Base-by-base conservation (phyloP, 129 eudicot species). In the Flaveria linearis region DNA sequence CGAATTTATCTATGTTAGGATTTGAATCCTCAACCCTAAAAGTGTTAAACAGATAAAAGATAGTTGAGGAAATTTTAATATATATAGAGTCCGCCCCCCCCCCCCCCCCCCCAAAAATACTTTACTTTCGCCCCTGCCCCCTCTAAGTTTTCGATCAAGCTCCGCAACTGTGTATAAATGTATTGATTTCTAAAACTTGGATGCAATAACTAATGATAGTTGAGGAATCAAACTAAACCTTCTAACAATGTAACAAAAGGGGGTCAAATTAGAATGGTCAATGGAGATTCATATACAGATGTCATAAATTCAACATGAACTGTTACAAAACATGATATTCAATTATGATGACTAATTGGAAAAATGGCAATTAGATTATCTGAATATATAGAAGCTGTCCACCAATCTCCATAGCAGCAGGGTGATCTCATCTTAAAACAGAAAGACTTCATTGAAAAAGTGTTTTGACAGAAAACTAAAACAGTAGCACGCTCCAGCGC, bases 301-400 rank as follows among this genome's bases (percentile, higher is more conserved):
- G 80, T 76, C 41, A 60, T 77, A 67, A 67, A 76, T 67, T 52
- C 52, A 56, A 51, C 68, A 58, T 39, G 64, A 66, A 51, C 42
- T 22, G n/a, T 47, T 56, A 77, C 69, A 67, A 58, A 76, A 66
- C 63, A 68, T 67, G 55, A 76, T 36, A 36, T 51, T 66, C 57
- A 49, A 61, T 46, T 46, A n/a, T 76, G 11, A 65, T 39, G 53
- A 39, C 3, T 14, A 56, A 42, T 70, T 50, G 11, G 33, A 71
- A 78, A 70, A 10, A 30, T 64, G 22, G 64, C 41, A 49, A 7
- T 3, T 33, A 57, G 71, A 18, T 57, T 76, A 69, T 78, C 76
- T 56, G 76, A 77, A 43, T n/a, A 18, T 69, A 56, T 16, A 53
- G 30, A 61, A 62, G 71, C 79, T 60, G 77, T 42, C 67, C 68